Evolutionary conservation across 2,329 filamentous ascomycete species (phyloP), one percentile per base, ranked within the genome.

Genomic region (Trichoderma sp.): DNA sequence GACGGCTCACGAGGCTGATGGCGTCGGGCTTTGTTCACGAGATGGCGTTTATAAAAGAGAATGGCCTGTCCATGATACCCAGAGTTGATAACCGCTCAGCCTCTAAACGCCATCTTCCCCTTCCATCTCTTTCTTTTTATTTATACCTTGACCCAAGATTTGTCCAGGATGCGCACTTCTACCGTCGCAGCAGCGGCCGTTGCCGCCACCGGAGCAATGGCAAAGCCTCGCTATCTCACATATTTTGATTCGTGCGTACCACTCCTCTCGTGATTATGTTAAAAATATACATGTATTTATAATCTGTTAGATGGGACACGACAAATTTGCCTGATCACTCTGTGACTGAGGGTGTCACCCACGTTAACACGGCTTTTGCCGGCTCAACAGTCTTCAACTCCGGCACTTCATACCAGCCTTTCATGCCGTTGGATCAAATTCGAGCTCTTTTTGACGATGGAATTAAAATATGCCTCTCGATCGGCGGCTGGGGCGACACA

Each of bases 401-500:
- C 0, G 72, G 80, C 0, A 80, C 79, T 24, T 73, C 78, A 0
- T 88, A 84, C 72, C 80, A 81, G 64, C 87, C 88, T 0, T 89
- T 88, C 72, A 83, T 85, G 76, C 76, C 83, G 0, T 77, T 89
- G 2, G 75, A 78, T 0, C 81, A 83, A 4, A 81, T 88, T 56
- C 84, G 87, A 21, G 78, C 79, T 31, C 80, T 87, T 24, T 90
- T 88, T 68, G 76, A 82, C 14, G 76, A 83, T 0, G 83, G 81
- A 5, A 84, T 85, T 61, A 88, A 90, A 76, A 78, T 91, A 19
- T 86, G 89, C 82, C 83, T 91, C 70, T 86, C 89, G 21, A 84
- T 91, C 55, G 89, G 89, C 16, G 89, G 89, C 33, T 91, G 89
- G 88, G 89, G 85, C 1, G 88, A 91, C 69, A 86, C 85, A 0